Evolutionary conservation across 106 monocot genomes (phyloP), one percentile per base, ranked within the genome.

Genomic region (Ottelia alismoides): DNA sequence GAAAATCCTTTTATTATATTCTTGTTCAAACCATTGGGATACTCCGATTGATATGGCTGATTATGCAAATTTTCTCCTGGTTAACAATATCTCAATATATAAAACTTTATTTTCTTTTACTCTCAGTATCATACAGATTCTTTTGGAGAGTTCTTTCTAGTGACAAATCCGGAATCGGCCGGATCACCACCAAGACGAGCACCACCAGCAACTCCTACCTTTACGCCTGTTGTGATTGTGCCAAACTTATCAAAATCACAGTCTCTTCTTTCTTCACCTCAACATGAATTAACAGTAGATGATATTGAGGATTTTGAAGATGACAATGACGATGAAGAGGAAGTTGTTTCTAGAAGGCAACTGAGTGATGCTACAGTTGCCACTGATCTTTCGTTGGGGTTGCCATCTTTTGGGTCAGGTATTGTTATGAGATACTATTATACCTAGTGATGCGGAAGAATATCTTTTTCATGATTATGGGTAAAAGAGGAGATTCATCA

Each of bases 281-380:
- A 81, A 29, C 79, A 88, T 51, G 93, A 94, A 28, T 58, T 94
- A 50, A 76, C 84, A n/a, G 74, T 94, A 25, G 93, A 94, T 66
- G 93, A 94, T 64, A 88, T 88, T 66, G 93, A 94, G 40, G 88
- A 88, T 68, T 81, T 94, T 69, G 93, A 94, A 14, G 87, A 83
- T 58, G 86, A 77, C 16, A 83, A 74, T n/a, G 90, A 84, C 3
- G 93, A 93, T 22, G 75, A 75, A 12, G 93, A 83, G 52, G 58
- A 74, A 56, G 44, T 65, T 65, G 71, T 58, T 45, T 69, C 74
- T 51, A 75, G 81, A 69, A 66, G 75, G 22, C 80, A 84, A 31
- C 60, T 69, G 59, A 81, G 72, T 71, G 81, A 76, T 72, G 69
- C 73, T 27, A n/a, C n/a, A n/a, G n/a, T n/a, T n/a, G n/a, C n/a